phyloP scores from a whole-genome alignment of 2,329 filamentous ascomycete species.

The Colletotrichum siamense region DNA sequence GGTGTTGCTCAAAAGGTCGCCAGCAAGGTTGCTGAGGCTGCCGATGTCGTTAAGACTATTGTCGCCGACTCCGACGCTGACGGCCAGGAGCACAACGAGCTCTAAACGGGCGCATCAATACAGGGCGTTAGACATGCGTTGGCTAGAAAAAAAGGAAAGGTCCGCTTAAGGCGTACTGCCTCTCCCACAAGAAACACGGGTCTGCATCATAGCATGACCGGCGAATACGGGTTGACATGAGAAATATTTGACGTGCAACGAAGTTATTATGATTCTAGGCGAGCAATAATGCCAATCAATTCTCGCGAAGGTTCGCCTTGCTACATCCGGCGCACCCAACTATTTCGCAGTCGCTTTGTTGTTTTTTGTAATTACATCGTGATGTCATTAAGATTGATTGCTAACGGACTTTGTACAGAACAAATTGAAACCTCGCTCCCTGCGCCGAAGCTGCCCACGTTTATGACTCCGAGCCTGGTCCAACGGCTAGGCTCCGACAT shows the following conservation, averaged over 20 bases:
- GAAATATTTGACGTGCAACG: conserved; percentile 3
- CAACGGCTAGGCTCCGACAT: fast-evolving
- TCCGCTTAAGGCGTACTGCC: not conserved
- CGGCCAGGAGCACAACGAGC: conserved; percentile 63
- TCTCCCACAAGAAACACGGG: not conserved
- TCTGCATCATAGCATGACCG: not conserved
- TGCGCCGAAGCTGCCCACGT: fast-evolving
- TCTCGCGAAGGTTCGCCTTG: not conserved
- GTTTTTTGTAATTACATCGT: not conserved
- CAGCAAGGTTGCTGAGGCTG: conserved; percentile 50
- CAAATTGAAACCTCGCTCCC: fast-evolving
- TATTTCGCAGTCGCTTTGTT: not conserved
- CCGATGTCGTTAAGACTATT: conserved; percentile 57
- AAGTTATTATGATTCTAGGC: conserved; percentile 3
- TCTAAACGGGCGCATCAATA: conserved; percentile 40
- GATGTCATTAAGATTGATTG: not conserved
- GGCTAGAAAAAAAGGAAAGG: not conserved
- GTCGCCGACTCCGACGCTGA: conserved; percentile 59
- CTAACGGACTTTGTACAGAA: not conserved
- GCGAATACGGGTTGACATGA: not conserved
- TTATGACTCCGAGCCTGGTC: fast-evolving
- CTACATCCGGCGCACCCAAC: fast-evolving
- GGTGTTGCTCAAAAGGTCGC: conserved; percentile 52
- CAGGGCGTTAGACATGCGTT: not conserved
- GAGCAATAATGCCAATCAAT: conserved; percentile 6